A percentile compares a stretch with the other conserved stretches of the same genome.
Conservation (phyloP, 2,329 filamentous ascomycete species). For the Parastagonospora avenae region DNA sequence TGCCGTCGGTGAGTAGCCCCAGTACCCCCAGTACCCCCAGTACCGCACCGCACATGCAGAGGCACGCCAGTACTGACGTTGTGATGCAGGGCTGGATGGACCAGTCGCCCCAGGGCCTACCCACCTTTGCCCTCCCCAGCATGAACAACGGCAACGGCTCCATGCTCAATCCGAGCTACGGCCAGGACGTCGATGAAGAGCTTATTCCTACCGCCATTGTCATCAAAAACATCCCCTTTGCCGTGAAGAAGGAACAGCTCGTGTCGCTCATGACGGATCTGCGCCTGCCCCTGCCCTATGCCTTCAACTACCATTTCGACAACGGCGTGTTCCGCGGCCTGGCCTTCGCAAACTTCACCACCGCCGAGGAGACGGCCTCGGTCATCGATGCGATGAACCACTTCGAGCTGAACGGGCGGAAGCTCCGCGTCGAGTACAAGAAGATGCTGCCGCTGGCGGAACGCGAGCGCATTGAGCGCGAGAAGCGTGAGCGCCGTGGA, state of each 20-base stretch:
- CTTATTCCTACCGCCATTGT: slow-evolving; percentile 98
- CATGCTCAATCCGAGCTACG: slow-evolving; percentile 51
- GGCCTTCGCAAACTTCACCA: slow-evolving; percentile 98
- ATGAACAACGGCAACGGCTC: slow-evolving; percentile 43
- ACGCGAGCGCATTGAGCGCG: slow-evolving; percentile 91
- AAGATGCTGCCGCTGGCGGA: slow-evolving; percentile 98
- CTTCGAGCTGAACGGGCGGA: slow-evolving; percentile 91
- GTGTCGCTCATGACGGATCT: slow-evolving; percentile 93
- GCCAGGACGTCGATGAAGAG: slow-evolving; percentile 72
- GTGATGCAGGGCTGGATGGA: slow-evolving; percentile 67
- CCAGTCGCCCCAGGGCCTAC: slow-evolving; percentile 48
- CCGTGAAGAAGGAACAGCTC: slow-evolving; percentile 94
- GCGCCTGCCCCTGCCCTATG: slow-evolving; percentile 91
- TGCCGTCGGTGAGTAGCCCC: slow-evolving; percentile 71
- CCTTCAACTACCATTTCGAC: slow-evolving; percentile 99
- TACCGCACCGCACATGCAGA: slow-evolving; percentile 1
- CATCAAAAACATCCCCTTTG: slow-evolving; percentile 99
- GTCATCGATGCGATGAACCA: slow-evolving; percentile 96
- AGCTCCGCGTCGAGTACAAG: slow-evolving; percentile 97
- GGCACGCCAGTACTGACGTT: slow-evolving; percentile 7
- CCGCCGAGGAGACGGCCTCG: slow-evolving; percentile 86
- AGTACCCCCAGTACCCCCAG: slow-evolving; percentile 49
- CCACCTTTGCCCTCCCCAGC: slow-evolving; percentile 48
- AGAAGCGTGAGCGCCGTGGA: slow-evolving; percentile 93
- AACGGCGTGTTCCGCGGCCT: slow-evolving; percentile 95